Evolutionary conservation across 1,284 basidiomycete species (phyloP), one percentile per base, ranked within the genome.

Genomic region (Abortiporus biennis): DNA sequence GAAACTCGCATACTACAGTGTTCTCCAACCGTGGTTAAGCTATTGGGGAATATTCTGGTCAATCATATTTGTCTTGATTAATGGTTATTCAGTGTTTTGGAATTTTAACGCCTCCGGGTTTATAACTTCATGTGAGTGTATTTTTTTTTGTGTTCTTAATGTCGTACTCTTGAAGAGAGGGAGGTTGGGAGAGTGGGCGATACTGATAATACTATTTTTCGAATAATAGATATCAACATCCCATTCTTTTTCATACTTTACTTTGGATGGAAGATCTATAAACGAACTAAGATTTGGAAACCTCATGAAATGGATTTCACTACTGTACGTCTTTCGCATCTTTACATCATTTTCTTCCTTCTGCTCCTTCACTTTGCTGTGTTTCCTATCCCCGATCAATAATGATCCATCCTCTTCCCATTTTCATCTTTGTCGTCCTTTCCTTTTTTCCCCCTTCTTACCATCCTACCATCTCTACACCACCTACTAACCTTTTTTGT

Each of bases 151-250:
- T 13, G 15, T 3, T 19, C 23, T 30, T 24, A 15, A 29, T 12
- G 1, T 13, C 4, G 6, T 12, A 3, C 20, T 3, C n/a, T 6
- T 23, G 42, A 23, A 21, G 40, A 21, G 33, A 30, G 87, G 76
- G 72, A 56, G 61, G 3, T 85, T 91, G 74, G 54, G 76, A 67
- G 31, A 58, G 66, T 15, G 85, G 85, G 81, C 78, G 21, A 56
- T 75, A 53, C 71, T 68, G 58, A 61, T 21, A 70, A 67, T 3
- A 77, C 72, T 12, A 17, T 21, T 8, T 4, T 24, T 20, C 19
- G 15, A 11, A 19, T 11, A 12, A 38, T 46, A 54, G 62, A 62
- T 57, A 62, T 69, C 53, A 67, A 74, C 58, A 59, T 78, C 35
- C 69, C 75, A n/a, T 56, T 80, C 51, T 78, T 78, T 64, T 52